Conservation (phyloP, 192 early-diverging fungal species). For the Linderina pennispora region DNA sequence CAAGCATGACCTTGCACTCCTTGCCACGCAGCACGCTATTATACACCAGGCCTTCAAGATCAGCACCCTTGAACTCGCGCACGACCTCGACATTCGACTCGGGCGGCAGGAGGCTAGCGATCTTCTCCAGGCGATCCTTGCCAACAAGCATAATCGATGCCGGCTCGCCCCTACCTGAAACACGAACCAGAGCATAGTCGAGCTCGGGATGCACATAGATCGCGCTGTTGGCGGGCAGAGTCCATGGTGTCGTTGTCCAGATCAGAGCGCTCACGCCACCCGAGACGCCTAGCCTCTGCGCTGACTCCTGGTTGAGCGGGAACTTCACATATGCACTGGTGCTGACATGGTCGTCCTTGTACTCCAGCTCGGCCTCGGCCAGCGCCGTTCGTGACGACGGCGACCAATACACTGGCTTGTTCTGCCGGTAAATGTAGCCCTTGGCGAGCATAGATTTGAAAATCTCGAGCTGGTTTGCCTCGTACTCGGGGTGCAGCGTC, state of each 20-base stretch:
- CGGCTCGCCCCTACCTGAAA: slow-evolving; percentile 2
- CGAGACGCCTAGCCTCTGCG: slow-evolving; percentile 4
- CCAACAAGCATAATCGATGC: slow-evolving; percentile 29
- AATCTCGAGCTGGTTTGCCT: slow-evolving; percentile 62
- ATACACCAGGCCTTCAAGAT: slow-evolving; percentile 53
- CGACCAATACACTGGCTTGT: slow-evolving; percentile 81
- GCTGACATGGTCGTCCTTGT: slow-evolving; percentile 68
- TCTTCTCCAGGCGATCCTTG: slow-evolving; percentile 9
- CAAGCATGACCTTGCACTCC: slow-evolving; percentile 52
- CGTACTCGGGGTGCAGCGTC: slow-evolving; percentile 68
- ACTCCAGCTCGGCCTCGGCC: slow-evolving; percentile 79
- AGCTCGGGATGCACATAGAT: slow-evolving; percentile 62
- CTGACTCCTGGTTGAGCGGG: slow-evolving; percentile 33
- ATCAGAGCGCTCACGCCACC: slow-evolving; percentile 45
- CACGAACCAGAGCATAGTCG: slow-evolving; percentile 49
- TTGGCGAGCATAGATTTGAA: slow-evolving; percentile 68
- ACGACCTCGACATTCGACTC: slow-evolving; percentile 2
- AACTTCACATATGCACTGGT: slow-evolving; percentile 66
- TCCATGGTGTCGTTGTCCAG: slow-evolving; percentile 84
- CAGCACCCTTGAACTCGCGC: slow-evolving; percentile 27
- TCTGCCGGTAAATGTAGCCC: slow-evolving; percentile 68
- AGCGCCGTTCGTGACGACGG: slow-evolving; percentile 76
- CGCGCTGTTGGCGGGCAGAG: slow-evolving; percentile 68
- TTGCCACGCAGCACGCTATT: slow-evolving; percentile 48
- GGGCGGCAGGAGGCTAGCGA: slow-evolving; percentile 9